Conservation (phyloP, 129 eudicot genomes). For the Flaveria linearis region DNA sequence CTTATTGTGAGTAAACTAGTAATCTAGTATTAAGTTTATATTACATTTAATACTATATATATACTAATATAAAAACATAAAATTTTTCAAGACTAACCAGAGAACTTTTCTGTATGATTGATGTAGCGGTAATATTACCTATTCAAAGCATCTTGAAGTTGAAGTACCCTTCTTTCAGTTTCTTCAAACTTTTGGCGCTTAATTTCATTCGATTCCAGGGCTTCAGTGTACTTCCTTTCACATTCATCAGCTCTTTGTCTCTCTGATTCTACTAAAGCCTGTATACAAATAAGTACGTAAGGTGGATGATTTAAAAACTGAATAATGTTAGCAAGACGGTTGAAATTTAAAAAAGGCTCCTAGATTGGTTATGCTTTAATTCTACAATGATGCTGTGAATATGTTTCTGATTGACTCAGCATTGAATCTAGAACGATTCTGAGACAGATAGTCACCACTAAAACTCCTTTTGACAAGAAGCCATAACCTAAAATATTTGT, state of each 20-base stretch:
- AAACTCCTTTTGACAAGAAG: no score
- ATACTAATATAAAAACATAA: neutral
- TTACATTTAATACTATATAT: constrained; percentile 18
- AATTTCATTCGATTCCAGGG: constrained; percentile 62
- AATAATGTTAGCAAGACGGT: neutral
- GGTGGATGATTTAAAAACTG: constrained; percentile 21
- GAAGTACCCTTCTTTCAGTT: constrained; percentile 74
- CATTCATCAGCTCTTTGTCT: constrained; percentile 71
- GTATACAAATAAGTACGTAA: constrained; percentile 17
- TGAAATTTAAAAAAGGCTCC: neutral
- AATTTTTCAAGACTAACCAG: neutral
- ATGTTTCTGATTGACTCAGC: neutral
- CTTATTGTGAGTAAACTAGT: no score
- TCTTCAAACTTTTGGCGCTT: constrained; percentile 75
- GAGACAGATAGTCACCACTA: neutral
- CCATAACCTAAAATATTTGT: no score
- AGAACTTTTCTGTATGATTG: neutral
- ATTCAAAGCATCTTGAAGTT: constrained; percentile 76
- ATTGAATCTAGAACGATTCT: neutral
- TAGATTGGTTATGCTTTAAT: neutral
- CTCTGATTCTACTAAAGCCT: constrained; percentile 66
- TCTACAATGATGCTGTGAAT: neutral
- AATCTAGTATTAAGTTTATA: neutral
- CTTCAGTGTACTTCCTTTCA: constrained; percentile 64
- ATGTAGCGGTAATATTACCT: constrained; percentile 50